These are phyloP conservation scores for Hymenoscyphus repandus DNA, from an alignment of 2,329 filamentous ascomycete genomes.

Conservation along the genomic window DNA sequence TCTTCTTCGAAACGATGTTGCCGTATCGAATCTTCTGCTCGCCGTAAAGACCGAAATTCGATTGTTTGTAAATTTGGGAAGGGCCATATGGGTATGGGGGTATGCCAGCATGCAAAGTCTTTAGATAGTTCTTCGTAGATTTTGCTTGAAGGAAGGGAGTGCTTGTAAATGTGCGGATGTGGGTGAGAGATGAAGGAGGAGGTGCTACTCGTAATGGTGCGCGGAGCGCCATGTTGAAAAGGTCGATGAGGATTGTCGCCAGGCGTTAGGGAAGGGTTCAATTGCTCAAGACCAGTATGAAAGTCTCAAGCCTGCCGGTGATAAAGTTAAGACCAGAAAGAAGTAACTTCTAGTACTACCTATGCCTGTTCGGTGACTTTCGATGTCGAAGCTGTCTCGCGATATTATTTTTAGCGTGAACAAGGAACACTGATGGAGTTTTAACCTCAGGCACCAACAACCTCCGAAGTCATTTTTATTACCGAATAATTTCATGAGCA, in stretches of 20 bases:
- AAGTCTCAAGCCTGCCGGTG: neutral
- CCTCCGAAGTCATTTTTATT: no score
- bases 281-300: neutral
- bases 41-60: slow-evolving; percentile 70
- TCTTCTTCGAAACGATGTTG: slow-evolving; percentile 66
- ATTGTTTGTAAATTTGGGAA: slow-evolving; percentile 70
- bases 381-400: no score
- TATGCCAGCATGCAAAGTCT: slow-evolving; percentile 30
- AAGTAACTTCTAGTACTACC: no score
- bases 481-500: no score
- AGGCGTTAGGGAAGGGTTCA: neutral
- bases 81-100: slow-evolving; percentile 70
- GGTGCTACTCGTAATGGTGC: slow-evolving; percentile 20
- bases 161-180: slow-evolving; percentile 31
- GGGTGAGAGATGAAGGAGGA: slow-evolving; percentile 23
- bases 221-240: neutral
- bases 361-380: no score
- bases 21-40: slow-evolving; percentile 67
- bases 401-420: no score
- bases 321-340: no score
- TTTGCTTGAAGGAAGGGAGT: slow-evolving; percentile 29
- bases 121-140: slow-evolving; percentile 33
- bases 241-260: neutral
- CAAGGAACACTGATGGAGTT: no score
- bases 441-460: no score